Base-by-base conservation (phyloP, 495 filamentous ascomycete genomes). In the Mytilinidion resinicola region DNA sequence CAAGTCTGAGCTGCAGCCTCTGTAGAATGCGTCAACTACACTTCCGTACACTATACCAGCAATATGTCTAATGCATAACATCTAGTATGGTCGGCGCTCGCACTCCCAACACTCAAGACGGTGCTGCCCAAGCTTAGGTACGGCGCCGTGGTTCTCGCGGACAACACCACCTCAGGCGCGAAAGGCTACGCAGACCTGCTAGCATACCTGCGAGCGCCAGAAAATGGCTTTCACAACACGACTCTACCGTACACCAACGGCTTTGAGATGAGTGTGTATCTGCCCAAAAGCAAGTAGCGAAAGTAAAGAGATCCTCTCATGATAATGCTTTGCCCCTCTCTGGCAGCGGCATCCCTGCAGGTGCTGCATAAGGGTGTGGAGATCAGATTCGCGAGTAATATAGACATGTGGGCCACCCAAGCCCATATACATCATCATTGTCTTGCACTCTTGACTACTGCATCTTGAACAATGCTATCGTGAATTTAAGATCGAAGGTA, bases 1-100 rank as follows among this genome's bases (percentile, higher is more conserved):
- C 25, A 30, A 30, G 25, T 30, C 6, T 6, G 25, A 30, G 6
- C 25, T 30, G 25, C 25, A 3, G 3, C 25, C 25, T 30, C 6
- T 30, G 3, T 6, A 2, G 3, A 30, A 30, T 30, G 6, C 25
- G 19, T 33, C 37, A 56, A 48, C n/a, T 51, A 12, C 11, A 20
- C 15, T 12, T 49, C 4, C 12, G 19, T 4, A 49, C 6, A 12
- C 14, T 12, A 21, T 21, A 49, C 9, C 15, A 19, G 12, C 4
- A 15, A 49, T 1, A 2, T 12, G 11, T 12, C 46, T 53, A 20
- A 36, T 6, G 30, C 14, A 4, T 15, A 5, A 10, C 21, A 20
- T 12, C n/a, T 54, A 82, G 80, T 84, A 52, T 82, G 80, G 80
- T 71, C 76, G 0, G 74, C 77, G 0, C 55, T 83, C 12, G 76